These are phyloP conservation scores for Daldinia grandis DNA, from an alignment of 495 filamentous ascomycete species.

Conservation along the genomic window DNA sequence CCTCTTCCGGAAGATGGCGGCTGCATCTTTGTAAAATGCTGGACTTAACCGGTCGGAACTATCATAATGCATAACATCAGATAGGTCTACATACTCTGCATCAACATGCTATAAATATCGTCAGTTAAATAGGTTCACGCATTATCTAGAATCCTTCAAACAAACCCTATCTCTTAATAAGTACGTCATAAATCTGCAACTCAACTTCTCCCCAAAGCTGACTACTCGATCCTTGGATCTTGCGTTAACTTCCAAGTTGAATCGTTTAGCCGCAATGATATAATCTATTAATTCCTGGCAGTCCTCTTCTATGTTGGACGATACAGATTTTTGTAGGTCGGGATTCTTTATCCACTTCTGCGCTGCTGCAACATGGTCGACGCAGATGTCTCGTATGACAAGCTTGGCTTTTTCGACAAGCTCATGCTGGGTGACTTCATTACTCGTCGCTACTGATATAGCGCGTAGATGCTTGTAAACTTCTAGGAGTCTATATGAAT, in stretches of 20 bases:
- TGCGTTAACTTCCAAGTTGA: conserved; percentile 75
- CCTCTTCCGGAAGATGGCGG: conserved; percentile 68
- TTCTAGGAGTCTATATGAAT: conserved; percentile 55
- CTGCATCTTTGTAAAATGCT: conserved; percentile 80
- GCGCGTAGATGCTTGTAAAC: conserved; percentile 71
- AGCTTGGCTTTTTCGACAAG: conserved; percentile 74
- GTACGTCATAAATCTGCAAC: conserved; percentile 85
- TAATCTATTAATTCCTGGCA: conserved; percentile 69
- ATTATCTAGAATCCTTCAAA: not conserved
- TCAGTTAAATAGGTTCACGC: conserved; percentile 15
- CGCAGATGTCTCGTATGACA: conserved; percentile 76
- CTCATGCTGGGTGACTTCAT: conserved; percentile 66
- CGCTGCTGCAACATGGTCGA: conserved; percentile 76
- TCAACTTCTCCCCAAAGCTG: conserved; percentile 92
- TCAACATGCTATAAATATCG: conserved; percentile 64
- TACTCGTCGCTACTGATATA: conserved; percentile 72
- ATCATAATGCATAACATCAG: conserved; percentile 73
- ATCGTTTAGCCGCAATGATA: conserved; percentile 62
- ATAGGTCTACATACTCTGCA: conserved; percentile 86
- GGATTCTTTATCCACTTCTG: conserved; percentile 66
- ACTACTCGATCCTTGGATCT: conserved; percentile 89
- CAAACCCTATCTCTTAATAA: conserved; percentile 71
- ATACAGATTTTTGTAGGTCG: conserved; percentile 65
- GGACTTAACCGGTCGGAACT: conserved; percentile 71
- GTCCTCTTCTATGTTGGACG: conserved; percentile 73